Evolutionary conservation across 129 eudicot genomes (phyloP).

Genomic region (Oenanthe sinensis): DNA sequence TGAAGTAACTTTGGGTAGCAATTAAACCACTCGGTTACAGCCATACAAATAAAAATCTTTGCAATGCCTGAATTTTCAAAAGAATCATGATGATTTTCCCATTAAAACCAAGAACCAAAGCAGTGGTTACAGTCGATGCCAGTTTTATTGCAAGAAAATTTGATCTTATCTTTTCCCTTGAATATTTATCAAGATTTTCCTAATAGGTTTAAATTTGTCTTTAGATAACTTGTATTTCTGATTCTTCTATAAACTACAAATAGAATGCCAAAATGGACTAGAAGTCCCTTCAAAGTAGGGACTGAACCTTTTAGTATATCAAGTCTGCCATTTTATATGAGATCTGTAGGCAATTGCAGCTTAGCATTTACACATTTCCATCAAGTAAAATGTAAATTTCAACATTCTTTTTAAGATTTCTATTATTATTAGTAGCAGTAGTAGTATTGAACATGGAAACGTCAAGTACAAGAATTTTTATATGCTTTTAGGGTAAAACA

Average conservation of each 20-base stretch:
- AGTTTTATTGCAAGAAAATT: neutral
- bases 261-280: neutral
- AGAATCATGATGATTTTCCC: neutral
- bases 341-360: neutral
- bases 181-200: neutral
- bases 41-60: neutral
- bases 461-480: neutral
- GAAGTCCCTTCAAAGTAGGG: neutral
- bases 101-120: neutral
- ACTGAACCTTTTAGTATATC: neutral
- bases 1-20: neutral
- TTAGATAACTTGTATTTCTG: neutral
- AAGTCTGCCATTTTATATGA: neutral
- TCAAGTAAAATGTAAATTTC: neutral
- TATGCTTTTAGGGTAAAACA: neutral
- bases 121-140: neutral
- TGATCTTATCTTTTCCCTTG: neutral
- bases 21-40: neutral
- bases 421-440: neutral
- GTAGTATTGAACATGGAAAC: neutral
- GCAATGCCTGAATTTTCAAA: neutral
- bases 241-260: slow-evolving; percentile 1
- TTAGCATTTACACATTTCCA: neutral
- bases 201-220: neutral
- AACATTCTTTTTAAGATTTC: neutral